phyloP scores from a whole-genome alignment of 805 yeast genomes.

The Ogataea henricii region DNA sequence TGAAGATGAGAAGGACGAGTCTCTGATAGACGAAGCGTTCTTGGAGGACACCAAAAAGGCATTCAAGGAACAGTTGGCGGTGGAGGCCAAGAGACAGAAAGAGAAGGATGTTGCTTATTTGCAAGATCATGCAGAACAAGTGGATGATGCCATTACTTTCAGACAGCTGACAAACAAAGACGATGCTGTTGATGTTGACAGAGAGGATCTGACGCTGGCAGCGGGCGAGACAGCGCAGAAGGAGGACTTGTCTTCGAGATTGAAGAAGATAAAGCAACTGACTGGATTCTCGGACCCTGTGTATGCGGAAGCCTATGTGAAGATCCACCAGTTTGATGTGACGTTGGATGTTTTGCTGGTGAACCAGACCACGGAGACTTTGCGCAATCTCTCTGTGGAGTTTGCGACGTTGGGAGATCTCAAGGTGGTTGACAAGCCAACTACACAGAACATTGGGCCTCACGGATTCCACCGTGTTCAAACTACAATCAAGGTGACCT shows the following conservation, averaged over 20 bases:
- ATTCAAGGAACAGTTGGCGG: constrained; percentile 66
- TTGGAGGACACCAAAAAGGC: constrained; percentile 88
- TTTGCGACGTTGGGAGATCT: constrained; percentile 96
- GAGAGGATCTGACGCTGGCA: constrained; percentile 63
- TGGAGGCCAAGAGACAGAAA: constrained; percentile 59
- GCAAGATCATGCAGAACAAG: constrained; percentile 67
- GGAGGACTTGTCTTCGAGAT: constrained; percentile 70
- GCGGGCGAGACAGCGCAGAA: constrained; percentile 50
- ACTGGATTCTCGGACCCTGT: constrained; percentile 99
- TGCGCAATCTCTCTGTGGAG: constrained; percentile 89
- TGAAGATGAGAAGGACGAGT: constrained; percentile 58
- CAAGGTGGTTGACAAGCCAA: constrained; percentile 89
- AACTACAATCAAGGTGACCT: constrained; percentile 88
- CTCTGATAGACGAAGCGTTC: constrained; percentile 62
- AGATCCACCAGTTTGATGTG: constrained; percentile 96
- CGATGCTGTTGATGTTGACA: constrained; percentile 46
- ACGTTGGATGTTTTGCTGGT: constrained; percentile 91
- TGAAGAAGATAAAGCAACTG: constrained; percentile 85
- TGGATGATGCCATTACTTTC: constrained; percentile 76
- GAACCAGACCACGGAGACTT: constrained; percentile 88
- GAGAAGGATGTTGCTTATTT: constrained; percentile 56
- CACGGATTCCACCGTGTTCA: constrained; percentile 92
- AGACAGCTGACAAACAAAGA: constrained; percentile 67
- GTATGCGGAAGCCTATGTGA: constrained; percentile 95
- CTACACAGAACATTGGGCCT: constrained; percentile 91